A percentile compares a stretch with the other conserved stretches of the same genome.
Evolutionary conservation across 2,329 filamentous ascomycete genomes (phyloP).

Genomic region (Colletotrichum cuscutae): DNA sequence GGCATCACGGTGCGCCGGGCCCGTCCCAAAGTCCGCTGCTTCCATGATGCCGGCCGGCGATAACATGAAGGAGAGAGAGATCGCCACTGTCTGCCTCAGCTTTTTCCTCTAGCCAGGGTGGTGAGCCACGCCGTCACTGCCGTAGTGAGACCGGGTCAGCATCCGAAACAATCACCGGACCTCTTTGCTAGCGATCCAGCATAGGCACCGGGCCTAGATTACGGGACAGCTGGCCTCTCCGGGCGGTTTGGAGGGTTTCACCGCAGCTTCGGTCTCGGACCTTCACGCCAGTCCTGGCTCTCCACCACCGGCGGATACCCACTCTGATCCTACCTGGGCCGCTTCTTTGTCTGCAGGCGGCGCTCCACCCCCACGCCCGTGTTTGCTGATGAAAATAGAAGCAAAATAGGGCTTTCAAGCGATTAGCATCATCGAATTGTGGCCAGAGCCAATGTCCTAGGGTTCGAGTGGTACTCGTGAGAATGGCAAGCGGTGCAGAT

Average conservation of each 20-base stretch:
- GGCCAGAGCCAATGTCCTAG: background rate
- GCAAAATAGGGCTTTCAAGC: background rate
- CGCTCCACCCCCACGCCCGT: background rate
- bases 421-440: background rate
- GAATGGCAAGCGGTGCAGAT: background rate
- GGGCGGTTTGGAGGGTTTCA: background rate
- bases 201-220: background rate
- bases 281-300: conserved; percentile 1
- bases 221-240: conserved; percentile 1
- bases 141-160: background rate
- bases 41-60: conserved; percentile 27
- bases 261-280: conserved; percentile 18
- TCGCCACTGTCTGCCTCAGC: conserved; percentile 9
- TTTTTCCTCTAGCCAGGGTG: background rate
- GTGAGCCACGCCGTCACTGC: background rate
- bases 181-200: background rate
- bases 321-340: background rate
- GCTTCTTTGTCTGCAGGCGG: background rate
- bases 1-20: conserved; percentile 11
- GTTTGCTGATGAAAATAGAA: background rate
- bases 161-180: conserved; percentile 1
- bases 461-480: background rate
- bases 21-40: conserved; percentile 14
- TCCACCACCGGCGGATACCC: conserved; percentile 11
- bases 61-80: background rate